Base-by-base conservation (phyloP, 345 rosid genomes). In the Salix koriyanagi region DNA sequence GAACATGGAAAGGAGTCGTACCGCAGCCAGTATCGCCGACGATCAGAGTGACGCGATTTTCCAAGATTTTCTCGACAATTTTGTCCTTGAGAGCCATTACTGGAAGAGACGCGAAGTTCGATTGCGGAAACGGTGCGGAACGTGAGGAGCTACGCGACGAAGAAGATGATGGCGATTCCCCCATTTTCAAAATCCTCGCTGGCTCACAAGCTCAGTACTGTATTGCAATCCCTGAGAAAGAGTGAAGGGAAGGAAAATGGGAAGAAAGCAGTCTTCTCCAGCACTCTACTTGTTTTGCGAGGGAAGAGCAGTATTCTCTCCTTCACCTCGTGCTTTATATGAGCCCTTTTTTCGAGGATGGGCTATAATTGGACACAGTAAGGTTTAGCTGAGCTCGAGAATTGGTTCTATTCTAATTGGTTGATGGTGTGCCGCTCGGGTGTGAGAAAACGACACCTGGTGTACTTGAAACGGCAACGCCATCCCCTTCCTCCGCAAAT, bases 1-100 rank as follows among this genome's bases (percentile, higher is more conserved):
- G 76, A 68, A 15, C 7, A 46, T 46, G 50, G 21, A 18, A 50
- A 50, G n/a, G n/a, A 15, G 5, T 15, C 21, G 67, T 86, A 92
- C 97, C 99, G 86, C 97, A 95, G 74, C 99, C 99, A 23, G 99
- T 89, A 34, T 92, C 97, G 75, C 97, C 99, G 77, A 95, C 88
- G 70, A 92, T 91, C 75, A 95, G 94, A 80, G 99, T 95, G 83
- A 95, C 99, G 81, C 97, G 97, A 90, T 92, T 95, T 79, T 89
- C 90, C 76, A 79, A 72, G 75, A 92, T 85, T 85, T 95, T 95
- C 56, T 92, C 97, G 75, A 92, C 86, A 79, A 95, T 92, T 76
- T 79, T 92, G 80, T 74, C 81, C 73, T 82, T 86, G 75, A 90
- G 84, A 36, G 92, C 84, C 92, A 86, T 77, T 52, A 92, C 83